Evolutionary conservation across 2,329 filamentous ascomycete species (phyloP).

Genomic region (Penicillium sp.): DNA sequence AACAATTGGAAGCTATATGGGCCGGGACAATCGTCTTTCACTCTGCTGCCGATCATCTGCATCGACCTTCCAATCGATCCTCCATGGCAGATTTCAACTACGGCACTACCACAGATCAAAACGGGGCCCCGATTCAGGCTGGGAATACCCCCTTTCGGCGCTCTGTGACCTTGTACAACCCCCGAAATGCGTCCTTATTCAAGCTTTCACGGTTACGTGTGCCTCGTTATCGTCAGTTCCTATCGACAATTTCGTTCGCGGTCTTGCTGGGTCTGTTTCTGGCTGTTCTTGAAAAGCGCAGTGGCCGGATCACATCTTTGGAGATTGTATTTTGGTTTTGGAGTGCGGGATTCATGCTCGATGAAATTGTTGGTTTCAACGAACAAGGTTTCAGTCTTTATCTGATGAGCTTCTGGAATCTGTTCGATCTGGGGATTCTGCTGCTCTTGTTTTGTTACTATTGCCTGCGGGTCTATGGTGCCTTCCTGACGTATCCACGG

Average conservation of each 20-base stretch:
- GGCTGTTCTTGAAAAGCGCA: slow-evolving; percentile 74
- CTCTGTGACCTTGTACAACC: slow-evolving; percentile 85
- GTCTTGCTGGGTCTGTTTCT: slow-evolving; percentile 83
- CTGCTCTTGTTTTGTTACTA: slow-evolving; percentile 86
- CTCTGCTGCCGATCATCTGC: slow-evolving; percentile 80
- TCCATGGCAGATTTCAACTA: slow-evolving; percentile 26
- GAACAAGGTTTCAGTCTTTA: slow-evolving; percentile 96
- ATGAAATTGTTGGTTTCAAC: slow-evolving; percentile 93
- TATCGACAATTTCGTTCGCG: slow-evolving; percentile 84
- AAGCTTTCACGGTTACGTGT: slow-evolving; percentile 89
- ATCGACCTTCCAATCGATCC: slow-evolving; percentile 57
- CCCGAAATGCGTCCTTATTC: slow-evolving; percentile 83
- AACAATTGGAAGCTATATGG: slow-evolving; percentile 97
- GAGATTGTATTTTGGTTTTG: slow-evolving; percentile 96
- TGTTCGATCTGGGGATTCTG: slow-evolving; percentile 88
- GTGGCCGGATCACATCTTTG: slow-evolving; percentile 75
- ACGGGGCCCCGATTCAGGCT: slow-evolving; percentile 20
- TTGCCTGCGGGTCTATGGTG: slow-evolving; percentile 81
- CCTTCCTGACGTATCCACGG: slow-evolving; percentile 73
- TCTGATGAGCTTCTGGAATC: slow-evolving; percentile 97
- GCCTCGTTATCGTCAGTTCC: slow-evolving; percentile 84
- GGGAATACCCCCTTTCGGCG: slow-evolving; percentile 50
- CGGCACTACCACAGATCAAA: slow-evolving; percentile 26
- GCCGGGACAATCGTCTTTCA: slow-evolving; percentile 94
- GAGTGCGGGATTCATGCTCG: slow-evolving; percentile 95